Conservation (phyloP, 2,329 filamentous ascomycete species). For the Ramichloridium luteum region DNA sequence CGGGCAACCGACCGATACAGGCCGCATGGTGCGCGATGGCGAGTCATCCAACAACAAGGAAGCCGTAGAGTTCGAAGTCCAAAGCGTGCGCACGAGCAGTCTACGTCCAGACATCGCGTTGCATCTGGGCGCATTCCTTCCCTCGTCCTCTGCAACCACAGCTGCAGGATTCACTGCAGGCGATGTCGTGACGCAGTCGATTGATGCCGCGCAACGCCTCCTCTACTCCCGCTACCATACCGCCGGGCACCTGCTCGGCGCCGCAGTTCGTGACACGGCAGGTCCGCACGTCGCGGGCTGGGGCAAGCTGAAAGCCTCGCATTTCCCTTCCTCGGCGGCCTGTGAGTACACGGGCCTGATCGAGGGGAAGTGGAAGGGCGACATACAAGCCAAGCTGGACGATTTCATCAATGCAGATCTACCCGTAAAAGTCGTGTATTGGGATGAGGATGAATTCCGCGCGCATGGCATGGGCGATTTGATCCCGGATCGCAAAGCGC, state of each 20-base stretch:
- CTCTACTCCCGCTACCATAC: neutral
- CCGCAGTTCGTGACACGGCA: neutral
- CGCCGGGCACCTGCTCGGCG: neutral
- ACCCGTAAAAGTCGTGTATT: neutral
- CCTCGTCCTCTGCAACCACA: too few relatives aligned
- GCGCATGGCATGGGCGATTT: neutral
- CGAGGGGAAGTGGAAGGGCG: conserved; percentile 1
- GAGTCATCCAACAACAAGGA: too few relatives aligned
- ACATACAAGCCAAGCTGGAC: neutral
- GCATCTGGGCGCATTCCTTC: neutral
- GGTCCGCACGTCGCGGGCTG: neutral
- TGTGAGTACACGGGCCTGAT: neutral
- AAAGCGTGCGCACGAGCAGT: neutral
- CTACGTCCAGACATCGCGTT: neutral
- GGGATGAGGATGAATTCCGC: neutral
- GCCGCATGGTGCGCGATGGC: neutral
- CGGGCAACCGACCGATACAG: neutral
- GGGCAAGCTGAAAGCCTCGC: neutral
- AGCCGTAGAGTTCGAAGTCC: neutral
- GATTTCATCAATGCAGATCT: neutral
- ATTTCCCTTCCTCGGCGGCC: neutral
- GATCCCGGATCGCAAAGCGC: neutral
- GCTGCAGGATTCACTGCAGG: neutral
- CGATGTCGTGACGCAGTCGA: neutral
- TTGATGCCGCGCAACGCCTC: neutral